Base-by-base conservation (phyloP, 2,329 filamentous ascomycete species). In the Xylaria hypoxylon region DNA sequence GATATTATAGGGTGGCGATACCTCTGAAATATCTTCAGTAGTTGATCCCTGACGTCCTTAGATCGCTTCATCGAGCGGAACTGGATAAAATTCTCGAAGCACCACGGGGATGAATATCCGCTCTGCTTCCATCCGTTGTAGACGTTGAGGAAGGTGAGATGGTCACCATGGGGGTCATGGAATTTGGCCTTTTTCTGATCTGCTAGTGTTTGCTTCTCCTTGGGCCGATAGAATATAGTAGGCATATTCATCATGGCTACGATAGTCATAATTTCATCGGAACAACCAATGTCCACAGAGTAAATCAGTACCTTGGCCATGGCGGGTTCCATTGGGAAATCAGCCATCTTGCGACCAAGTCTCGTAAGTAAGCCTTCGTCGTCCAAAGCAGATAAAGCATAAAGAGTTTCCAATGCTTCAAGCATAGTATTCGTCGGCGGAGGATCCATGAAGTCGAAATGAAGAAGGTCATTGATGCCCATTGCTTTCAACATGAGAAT, bases 391-490 rank as follows among this genome's bases (percentile, higher is more conserved):
- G 91, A 93, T 11, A 99, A 83, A 0, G 94, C 93, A 76, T 99
- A 99, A 0, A 99, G 85, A 77, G 98, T 96, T 80, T 99, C 96
- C 3, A 99, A 83, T 0, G 96, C 96, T 56, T 94, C 97, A 70
- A 99, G 86, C 93, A 98, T 97, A 13, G 96, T 98, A 75, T 98
- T 97, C 33, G 96, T 96, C 0, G 96, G 96, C 0, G 96, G 96
- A 0, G 96, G 94, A 75, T 99, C 96, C 95, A 99, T 98, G 75
- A 99, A 99, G 80, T 98, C 95, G 75, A 99, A 99, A 76, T 97
- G 94, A 13, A 99, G 85, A 1, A 99, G 84, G 76, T 99, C 96
- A 76, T 99, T 98, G 79, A 99, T 98, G 2, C 96, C 96, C 94
- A 99, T 98, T 0, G 96, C 96, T 78, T 99, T 99, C 57, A 99